phyloP scores from a whole-genome alignment of 2,329 filamentous ascomycete species.

The Aureobasidium sp. region DNA sequence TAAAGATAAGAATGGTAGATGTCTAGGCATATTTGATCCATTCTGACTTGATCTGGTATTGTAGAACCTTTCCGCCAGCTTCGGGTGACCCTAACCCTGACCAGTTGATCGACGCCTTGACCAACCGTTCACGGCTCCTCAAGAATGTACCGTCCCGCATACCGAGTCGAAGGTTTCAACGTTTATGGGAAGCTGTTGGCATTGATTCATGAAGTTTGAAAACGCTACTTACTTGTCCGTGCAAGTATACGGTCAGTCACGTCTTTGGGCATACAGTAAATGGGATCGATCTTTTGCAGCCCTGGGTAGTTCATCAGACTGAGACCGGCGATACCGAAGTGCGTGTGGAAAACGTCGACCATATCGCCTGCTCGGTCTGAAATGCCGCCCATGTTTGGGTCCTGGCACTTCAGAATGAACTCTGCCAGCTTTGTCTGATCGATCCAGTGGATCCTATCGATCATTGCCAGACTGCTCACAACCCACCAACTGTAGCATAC shows the following conservation, averaged over 20 bases:
- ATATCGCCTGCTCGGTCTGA: constrained; percentile 86
- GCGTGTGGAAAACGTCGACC: constrained; percentile 95
- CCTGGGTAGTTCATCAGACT: constrained; percentile 73
- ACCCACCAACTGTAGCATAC: constrained; percentile 99
- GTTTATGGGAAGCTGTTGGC: background rate
- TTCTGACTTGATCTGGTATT: background rate
- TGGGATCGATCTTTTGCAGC: constrained; percentile 72
- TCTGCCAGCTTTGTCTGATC: constrained; percentile 66
- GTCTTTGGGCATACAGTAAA: constrained; percentile 46
- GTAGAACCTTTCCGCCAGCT: background rate
- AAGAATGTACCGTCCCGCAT: background rate
- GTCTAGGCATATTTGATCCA: background rate
- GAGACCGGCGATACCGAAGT: constrained; percentile 80
- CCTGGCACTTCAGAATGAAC: constrained; percentile 87
- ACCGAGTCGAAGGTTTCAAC: background rate
- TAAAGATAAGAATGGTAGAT: too few species aligned
- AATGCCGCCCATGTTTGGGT: constrained; percentile 73
- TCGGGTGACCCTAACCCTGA: background rate
- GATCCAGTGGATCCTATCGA: constrained; percentile 85
- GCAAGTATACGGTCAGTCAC: constrained; percentile 7
- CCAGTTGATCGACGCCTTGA: background rate
- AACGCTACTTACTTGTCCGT: background rate
- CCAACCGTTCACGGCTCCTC: background rate
- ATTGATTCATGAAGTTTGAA: background rate
- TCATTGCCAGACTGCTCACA: constrained; percentile 81